Evolutionary conservation across 352 stramenopile species (phyloP).

Genomic region (Pilasporangium apinafurcum): DNA sequence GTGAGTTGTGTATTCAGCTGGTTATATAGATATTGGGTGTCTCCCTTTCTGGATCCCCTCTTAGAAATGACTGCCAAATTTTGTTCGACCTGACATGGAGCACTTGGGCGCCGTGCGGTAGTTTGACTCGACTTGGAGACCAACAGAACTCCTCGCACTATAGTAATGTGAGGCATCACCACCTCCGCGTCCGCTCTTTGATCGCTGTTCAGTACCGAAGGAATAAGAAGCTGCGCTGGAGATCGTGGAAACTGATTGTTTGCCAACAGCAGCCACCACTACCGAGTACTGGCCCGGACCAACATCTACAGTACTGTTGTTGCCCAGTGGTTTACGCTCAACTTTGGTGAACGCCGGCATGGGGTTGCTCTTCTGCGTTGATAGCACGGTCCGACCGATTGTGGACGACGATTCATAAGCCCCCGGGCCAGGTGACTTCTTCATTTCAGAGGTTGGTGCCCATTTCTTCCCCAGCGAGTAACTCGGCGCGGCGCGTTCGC

Average conservation of each 20-base stretch:
- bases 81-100: conserved; percentile 76
- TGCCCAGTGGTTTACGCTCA: conserved; percentile 54
- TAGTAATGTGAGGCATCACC: conserved; percentile 38
- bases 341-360: conserved; percentile 62
- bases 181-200: conserved; percentile 19
- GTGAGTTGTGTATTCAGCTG: too few species aligned
- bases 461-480: conserved; percentile 79
- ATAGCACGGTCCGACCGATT: conserved; percentile 60
- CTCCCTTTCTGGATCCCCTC: too few species aligned
- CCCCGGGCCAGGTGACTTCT: conserved; percentile 53
- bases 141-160: conserved; percentile 50
- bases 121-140: conserved; percentile 56
- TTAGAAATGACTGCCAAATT: conserved; percentile 74
- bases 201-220: conserved; percentile 54
- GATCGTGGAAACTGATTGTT: conserved; percentile 59
- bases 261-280: conserved; percentile 54
- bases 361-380: conserved; percentile 58
- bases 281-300: conserved; percentile 70
- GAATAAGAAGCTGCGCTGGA: conserved; percentile 52
- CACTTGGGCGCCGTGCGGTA: conserved; percentile 56
- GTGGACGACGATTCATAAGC: conserved; percentile 52
- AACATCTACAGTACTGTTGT: conserved; percentile 40
- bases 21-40: too few species aligned
- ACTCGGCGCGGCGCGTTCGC: conserved; percentile 48
- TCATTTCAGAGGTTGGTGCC: conserved; percentile 23